Percentiles rank a stretch among this genome's conserved stretches.
Evolutionary conservation across 345 rosid genomes (phyloP).

Genomic region (Rhodamnia rubescens): DNA sequence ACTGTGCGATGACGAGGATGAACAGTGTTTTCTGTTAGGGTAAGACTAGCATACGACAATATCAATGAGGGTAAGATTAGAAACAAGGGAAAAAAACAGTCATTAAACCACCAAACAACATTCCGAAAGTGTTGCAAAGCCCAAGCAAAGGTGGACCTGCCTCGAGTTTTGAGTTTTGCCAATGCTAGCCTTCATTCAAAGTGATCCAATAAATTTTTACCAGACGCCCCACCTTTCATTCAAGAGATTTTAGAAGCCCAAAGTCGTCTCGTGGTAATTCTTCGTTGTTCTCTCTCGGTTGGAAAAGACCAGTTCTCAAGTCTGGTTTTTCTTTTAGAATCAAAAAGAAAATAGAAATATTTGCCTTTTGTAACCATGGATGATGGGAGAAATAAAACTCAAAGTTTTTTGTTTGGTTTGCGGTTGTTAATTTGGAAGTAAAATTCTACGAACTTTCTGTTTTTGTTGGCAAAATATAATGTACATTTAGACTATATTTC

Average conservation of each 20-base stretch:
- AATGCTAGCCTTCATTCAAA: not conserved
- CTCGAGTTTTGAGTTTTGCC: not conserved
- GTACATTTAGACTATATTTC: too few species aligned
- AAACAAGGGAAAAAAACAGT: too few species aligned
- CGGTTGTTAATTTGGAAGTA: too few species aligned
- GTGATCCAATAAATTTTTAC: too few species aligned
- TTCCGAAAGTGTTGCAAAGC: too few species aligned
- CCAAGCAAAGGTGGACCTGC: not conserved
- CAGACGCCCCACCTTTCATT: not conserved
- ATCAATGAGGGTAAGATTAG: not conserved
- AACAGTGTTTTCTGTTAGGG: not conserved
- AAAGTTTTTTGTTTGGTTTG: not conserved
- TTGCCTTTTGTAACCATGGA: not conserved
- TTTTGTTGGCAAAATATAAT: too few species aligned
- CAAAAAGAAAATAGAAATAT: too few species aligned
- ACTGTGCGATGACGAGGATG: not conserved
- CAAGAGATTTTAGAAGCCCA: not conserved
- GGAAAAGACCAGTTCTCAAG: not conserved
- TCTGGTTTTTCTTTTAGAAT: not conserved
- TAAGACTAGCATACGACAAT: too few species aligned
- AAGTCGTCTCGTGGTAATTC: not conserved
- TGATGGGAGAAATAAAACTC: not conserved
- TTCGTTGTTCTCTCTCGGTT: not conserved
- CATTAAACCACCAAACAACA: not conserved
- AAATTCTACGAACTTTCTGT: too few species aligned